Evolutionary conservation across 2,329 filamentous ascomycete genomes (phyloP), one percentile per base, ranked within the genome.

Genomic region (Hypoxylon sp.): DNA sequence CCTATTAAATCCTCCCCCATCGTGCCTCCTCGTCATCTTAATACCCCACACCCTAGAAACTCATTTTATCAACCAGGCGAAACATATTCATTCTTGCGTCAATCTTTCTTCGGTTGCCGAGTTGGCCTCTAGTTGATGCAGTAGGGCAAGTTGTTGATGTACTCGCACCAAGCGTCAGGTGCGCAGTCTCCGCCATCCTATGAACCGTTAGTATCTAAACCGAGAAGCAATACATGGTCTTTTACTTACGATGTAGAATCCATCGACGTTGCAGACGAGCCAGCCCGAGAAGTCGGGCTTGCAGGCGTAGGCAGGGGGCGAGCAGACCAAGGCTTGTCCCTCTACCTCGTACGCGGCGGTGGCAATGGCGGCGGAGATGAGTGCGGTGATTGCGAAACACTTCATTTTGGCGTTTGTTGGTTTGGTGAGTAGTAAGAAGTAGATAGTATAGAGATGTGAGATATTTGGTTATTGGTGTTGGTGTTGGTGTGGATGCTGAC

Each of bases 261-360:
- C 63, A 9, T 68, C 59, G 11, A 66, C 51, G 30, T 64, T 67
- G 51, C 65, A 68, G 12, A 68, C 66, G 30, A 63, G 54, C 65
- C 65, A 68, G 42, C 66, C 65, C 1, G 57, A 55, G 49, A 59
- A 43, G 31, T 67, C 58, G 12, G 41, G 15, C 53, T 67, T 68
- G 61, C 66, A 68, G n/a, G 27, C 37, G 48, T 68, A 68, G 2
- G 51, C 27, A 2, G 63, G 56, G 6, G 64, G 63, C 4, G 47
- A 55, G 52, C 66, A 68, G 20, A 57, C 15, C 25, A 50, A n/a
- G 6, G 40, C 23, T 5, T 54, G 19, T 15, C 42, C 37, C 16
- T 58, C 53, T 3, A 23, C 27, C 13, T 57, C 45, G 12, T 55
- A 44, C 36, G 55, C 57, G 12, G 62, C 57, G 23, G 51, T 41